phyloP scores from a whole-genome alignment of 192 early-diverging fungal genomes.

The Podochytrium sp. region DNA sequence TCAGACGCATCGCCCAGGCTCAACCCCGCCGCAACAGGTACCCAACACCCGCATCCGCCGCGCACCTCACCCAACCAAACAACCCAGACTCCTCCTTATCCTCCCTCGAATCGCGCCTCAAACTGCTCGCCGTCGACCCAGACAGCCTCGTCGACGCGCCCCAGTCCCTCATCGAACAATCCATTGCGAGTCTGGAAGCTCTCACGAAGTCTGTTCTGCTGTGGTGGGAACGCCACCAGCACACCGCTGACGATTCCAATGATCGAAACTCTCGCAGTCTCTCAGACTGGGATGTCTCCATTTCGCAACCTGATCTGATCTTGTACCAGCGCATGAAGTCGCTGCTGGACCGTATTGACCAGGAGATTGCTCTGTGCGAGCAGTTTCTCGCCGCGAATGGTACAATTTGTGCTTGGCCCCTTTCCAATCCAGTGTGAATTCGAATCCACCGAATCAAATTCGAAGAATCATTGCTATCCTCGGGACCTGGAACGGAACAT shows the following conservation, averaged over 20 bases:
- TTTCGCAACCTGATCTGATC: background rate
- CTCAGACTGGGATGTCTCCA: background rate
- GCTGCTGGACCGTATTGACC: slow-evolving; percentile 32
- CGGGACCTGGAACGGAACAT: too few species aligned
- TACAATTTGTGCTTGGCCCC: background rate
- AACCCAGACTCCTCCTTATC: background rate
- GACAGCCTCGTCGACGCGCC: slow-evolving; percentile 8
- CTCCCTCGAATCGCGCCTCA: background rate
- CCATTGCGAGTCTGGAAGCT: background rate
- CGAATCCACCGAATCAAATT: too few species aligned
- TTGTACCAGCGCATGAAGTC: slow-evolving; percentile 3
- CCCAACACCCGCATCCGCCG: too few species aligned
- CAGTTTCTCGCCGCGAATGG: slow-evolving; percentile 43
- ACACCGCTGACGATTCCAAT: background rate
- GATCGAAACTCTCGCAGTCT: background rate
- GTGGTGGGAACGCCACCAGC: background rate
- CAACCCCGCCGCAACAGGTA: too few species aligned
- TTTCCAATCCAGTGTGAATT: background rate
- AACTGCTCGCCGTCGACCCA: slow-evolving; percentile 13
- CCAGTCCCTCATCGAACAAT: background rate
- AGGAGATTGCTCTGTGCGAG: slow-evolving; percentile 41
- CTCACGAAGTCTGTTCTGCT: background rate
- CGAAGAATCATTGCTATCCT: too few species aligned
- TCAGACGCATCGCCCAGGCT: background rate
- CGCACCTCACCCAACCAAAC: too few species aligned